Evolutionary conservation across 495 filamentous ascomycete species (phyloP), one percentile per base, ranked within the genome.

Genomic region (Umbilicaria muhlenbergii): DNA sequence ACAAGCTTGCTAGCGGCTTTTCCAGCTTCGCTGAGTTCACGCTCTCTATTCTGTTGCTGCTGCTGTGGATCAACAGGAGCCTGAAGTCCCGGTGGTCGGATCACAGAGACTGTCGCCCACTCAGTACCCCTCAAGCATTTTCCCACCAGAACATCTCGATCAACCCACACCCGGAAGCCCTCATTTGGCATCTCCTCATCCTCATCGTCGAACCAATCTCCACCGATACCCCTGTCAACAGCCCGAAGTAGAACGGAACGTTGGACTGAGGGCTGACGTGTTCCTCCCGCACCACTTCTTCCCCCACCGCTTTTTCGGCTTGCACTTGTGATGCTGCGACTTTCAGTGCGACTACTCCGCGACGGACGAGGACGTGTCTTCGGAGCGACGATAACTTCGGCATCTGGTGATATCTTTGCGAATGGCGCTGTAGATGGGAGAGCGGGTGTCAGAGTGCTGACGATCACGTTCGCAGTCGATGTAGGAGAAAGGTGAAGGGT

Each of bases 321-420:
- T 21, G 68, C 73, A 40, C 63, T 81, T 4, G 80, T 75, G 16
- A 84, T 78, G 58, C 83, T 95, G 51, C 75, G 71, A 57, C 64
- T 85, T 41, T 78, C 74, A 14, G 63, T 66, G 12, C 60, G 59
- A 34, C 69, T 63, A 19, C 71, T 71, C 39, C 74, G 73, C 34
- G 61, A 62, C 28, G 66, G 63, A 40, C 74, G 74, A 24, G 75
- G 68, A n/a, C 81, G 71, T 14, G 70, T 78, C 59, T 98, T 98
- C 1, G 91, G 91, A 3, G 91, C 89, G 18, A 98, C 92, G 45
- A 94, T 88, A 39, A 96, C 86, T 61, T 98, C 91, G 16, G 86
- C 89, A 56, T 96, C 86, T 0, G 88, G 81, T 0, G 83, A 78
- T 45, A 98, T 83, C 62, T 93, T 95, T 21, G 86, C 88, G 56